phyloP scores from a whole-genome alignment of 768 basidiomycete genomes.

The Harrya chromipes region DNA sequence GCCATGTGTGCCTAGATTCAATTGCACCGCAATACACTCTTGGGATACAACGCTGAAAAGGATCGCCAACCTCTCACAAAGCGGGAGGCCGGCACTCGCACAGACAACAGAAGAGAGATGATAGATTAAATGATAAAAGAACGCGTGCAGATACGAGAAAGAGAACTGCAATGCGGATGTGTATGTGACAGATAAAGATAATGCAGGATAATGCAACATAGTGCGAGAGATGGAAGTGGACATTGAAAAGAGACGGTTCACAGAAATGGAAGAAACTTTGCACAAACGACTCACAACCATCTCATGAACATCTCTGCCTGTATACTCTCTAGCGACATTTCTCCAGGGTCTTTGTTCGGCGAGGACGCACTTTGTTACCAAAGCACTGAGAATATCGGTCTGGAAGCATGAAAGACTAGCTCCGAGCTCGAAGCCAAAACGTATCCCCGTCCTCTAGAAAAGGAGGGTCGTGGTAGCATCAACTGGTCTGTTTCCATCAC shows the following conservation, averaged over 20 bases:
- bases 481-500: background rate
- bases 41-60: conserved; percentile 22
- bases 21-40: conserved; percentile 20
- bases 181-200: conserved; percentile 4
- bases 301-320: conserved; percentile 67
- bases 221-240: conserved; percentile 11
- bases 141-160: conserved; percentile 20
- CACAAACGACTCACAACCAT: conserved; percentile 61
- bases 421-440: background rate
- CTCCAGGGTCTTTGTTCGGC: conserved; percentile 71
- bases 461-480: conserved; percentile 5
- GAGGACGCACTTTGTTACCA: conserved; percentile 82
- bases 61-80: conserved; percentile 8
- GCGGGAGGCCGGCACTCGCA: conserved; percentile 16
- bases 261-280: conserved; percentile 12
- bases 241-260: background rate
- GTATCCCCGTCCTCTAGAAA: too few relatives aligned
- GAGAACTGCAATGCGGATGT: conserved; percentile 17
- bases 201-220: conserved; percentile 3
- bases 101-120: conserved; percentile 20
- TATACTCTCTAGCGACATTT: conserved; percentile 74
- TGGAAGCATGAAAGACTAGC: conserved; percentile 27
- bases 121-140: conserved; percentile 20
- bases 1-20: conserved; percentile 7
- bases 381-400: conserved; percentile 81